These are phyloP conservation scores for Linnemannia zychae DNA, from an alignment of 192 early-diverging fungal genomes.

Conservation along the genomic window DNA sequence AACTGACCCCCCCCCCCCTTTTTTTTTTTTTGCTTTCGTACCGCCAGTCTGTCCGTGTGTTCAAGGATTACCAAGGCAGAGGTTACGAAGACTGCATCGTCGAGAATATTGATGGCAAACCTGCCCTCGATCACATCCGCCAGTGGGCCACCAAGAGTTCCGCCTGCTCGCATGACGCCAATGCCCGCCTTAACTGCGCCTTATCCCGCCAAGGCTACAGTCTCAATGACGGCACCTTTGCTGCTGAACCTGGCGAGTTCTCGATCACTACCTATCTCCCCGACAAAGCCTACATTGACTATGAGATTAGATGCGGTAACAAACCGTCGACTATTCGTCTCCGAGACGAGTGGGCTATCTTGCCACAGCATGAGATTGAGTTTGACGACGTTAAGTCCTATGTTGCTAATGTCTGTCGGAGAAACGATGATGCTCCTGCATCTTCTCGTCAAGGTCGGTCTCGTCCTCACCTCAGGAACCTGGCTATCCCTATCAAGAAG, in stretches of 20 bases:
- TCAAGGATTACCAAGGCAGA: not conserved
- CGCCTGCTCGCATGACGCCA: slow-evolving; percentile 23
- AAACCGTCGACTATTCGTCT: not conserved
- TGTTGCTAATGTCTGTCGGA: no score
- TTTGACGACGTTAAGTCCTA: no score
- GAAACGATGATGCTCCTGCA: no score
- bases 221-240: not conserved
- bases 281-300: no score
- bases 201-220: not conserved
- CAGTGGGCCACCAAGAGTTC: not conserved
- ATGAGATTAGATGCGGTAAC: not conserved
- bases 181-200: slow-evolving; percentile 27
- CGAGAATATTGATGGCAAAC: slow-evolving; percentile 25
- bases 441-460: no score
- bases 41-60: slow-evolving; percentile 22
- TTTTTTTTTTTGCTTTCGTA: no score
- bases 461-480: not conserved
- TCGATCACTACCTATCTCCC: no score
- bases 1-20: no score
- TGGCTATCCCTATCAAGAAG: not conserved
- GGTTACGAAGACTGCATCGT: slow-evolving; percentile 49
- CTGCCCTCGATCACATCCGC: not conserved
- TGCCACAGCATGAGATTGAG: not conserved
- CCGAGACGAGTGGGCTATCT: not conserved
- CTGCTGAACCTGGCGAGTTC: not conserved